Conservation (phyloP, 176 grass and related monocot genomes). For the Thalia dealbata region DNA sequence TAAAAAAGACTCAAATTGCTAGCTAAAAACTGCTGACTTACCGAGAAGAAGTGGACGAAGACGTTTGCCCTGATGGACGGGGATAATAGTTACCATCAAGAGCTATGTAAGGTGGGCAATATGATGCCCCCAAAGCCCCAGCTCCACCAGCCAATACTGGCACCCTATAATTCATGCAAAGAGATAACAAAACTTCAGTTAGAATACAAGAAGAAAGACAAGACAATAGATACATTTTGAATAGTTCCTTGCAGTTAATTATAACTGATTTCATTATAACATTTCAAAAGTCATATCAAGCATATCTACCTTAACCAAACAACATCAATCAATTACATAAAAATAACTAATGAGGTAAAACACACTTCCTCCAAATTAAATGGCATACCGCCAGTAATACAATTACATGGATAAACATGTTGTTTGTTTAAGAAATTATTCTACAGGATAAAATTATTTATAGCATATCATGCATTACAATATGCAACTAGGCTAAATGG, state of each 20-base stretch:
- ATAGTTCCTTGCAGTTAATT: too few relatives aligned
- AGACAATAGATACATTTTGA: not conserved
- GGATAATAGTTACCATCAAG: constrained; percentile 70
- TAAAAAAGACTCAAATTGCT: not conserved
- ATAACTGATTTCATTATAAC: not conserved
- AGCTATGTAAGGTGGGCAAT: constrained; percentile 70
- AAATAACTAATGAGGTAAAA: too few relatives aligned
- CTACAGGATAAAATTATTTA: too few relatives aligned
- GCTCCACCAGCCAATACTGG: constrained; percentile 59
- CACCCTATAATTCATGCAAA: constrained; percentile 32
- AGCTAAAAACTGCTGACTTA: constrained; percentile 16
- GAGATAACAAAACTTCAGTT: not conserved
- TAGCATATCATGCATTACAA: constrained; percentile 21
- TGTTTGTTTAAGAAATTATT: too few relatives aligned
- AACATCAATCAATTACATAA: too few relatives aligned
- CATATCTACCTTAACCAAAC: not conserved
- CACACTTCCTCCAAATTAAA: too few relatives aligned
- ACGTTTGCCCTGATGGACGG: constrained; percentile 42
- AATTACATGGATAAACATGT: too few relatives aligned
- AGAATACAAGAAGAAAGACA: not conserved
- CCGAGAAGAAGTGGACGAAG: constrained; percentile 45
- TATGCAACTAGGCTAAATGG: constrained; percentile 40
- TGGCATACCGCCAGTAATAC: too few relatives aligned
- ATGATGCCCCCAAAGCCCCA: constrained; percentile 65
- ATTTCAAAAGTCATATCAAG: not conserved